These are phyloP conservation scores for Pseudocercospora fijiensis DNA, from an alignment of 2,329 filamentous ascomycete genomes.

Conservation along the genomic window DNA sequence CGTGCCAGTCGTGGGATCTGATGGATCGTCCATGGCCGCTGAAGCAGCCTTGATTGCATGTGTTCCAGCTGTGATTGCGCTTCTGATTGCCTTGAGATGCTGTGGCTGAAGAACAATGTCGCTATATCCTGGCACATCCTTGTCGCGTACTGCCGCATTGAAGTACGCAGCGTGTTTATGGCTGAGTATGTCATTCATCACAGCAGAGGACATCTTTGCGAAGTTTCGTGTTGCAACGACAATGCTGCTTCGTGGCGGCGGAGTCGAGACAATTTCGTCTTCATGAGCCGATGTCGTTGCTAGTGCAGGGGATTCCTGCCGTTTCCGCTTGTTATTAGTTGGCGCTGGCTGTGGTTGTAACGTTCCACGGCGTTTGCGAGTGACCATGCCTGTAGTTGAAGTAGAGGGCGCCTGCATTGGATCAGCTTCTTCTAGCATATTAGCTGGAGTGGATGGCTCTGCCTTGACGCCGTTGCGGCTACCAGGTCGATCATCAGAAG, in stretches of 20 bases:
- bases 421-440: constrained; percentile 42
- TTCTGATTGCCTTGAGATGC: constrained; percentile 52
- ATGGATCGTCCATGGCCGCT: constrained; percentile 53
- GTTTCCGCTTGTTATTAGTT: constrained; percentile 44
- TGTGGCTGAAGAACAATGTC: constrained; percentile 54
- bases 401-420: constrained; percentile 28
- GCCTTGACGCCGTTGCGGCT: constrained; percentile 46
- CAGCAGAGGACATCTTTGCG: constrained; percentile 46
- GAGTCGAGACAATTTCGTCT: constrained; percentile 22
- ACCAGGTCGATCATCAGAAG: constrained; percentile 42
- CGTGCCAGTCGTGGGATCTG: constrained; percentile 41
- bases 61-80: constrained; percentile 48
- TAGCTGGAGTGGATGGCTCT: constrained; percentile 49
- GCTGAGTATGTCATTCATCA: constrained; percentile 53
- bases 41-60: constrained; percentile 59
- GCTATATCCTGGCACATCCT: constrained; percentile 53
- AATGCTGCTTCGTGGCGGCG: constrained; percentile 33
- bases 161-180: constrained; percentile 56
- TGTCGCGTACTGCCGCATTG: constrained; percentile 49
- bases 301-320: constrained; percentile 33
- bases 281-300: constrained; percentile 19
- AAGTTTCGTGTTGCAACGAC: constrained; percentile 52
- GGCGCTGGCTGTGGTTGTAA: constrained; percentile 32
- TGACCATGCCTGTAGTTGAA: constrained; percentile 30
- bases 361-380: constrained; percentile 38